A percentile compares a stretch with the other conserved stretches of the same genome.
Evolutionary conservation across 169 alveolate species (phyloP).

Genomic region (Eimeria tenella): DNA sequence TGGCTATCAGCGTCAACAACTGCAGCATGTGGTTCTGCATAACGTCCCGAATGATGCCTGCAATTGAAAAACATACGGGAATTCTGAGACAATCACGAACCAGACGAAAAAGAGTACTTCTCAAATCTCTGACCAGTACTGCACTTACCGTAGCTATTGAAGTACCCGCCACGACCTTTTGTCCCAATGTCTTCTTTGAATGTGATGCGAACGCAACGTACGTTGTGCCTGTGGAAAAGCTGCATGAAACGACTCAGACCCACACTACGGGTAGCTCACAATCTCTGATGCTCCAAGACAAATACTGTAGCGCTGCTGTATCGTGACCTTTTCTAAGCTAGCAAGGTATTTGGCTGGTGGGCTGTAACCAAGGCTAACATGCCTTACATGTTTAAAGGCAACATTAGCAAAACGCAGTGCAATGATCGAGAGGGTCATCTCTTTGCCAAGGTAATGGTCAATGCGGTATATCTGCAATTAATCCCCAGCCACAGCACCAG

Average conservation of each 20-base stretch:
- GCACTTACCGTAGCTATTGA: constrained; percentile 81
- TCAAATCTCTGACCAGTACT: neutral
- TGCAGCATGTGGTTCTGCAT: constrained; percentile 87
- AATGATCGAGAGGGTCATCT: constrained; percentile 84
- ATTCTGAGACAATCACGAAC: too few species aligned
- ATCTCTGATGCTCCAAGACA: neutral
- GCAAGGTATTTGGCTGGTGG: neutral
- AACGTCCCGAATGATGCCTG: constrained; percentile 86
- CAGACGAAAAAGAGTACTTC: neutral
- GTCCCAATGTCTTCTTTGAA: constrained; percentile 81
- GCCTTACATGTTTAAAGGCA: constrained; percentile 79
- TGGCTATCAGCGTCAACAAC: constrained; percentile 82
- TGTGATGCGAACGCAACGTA: constrained; percentile 82
- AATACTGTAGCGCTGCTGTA: neutral
- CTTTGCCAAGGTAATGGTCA: constrained; percentile 87
- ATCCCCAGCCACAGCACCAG: constrained; percentile 3
- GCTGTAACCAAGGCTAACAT: neutral
- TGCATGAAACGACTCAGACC: constrained; percentile 23
- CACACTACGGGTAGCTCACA: neutral
- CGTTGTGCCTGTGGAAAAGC: constrained; percentile 83
- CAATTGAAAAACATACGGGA: neutral
- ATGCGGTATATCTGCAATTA: constrained; percentile 81
- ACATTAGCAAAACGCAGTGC: constrained; percentile 84
- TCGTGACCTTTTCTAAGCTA: neutral
- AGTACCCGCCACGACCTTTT: constrained; percentile 86